Percentiles rank a stretch among this genome's conserved stretches.
phyloP scores from a whole-genome alignment of 208 protist genomes.

The Wallacemonas collosoma region DNA sequence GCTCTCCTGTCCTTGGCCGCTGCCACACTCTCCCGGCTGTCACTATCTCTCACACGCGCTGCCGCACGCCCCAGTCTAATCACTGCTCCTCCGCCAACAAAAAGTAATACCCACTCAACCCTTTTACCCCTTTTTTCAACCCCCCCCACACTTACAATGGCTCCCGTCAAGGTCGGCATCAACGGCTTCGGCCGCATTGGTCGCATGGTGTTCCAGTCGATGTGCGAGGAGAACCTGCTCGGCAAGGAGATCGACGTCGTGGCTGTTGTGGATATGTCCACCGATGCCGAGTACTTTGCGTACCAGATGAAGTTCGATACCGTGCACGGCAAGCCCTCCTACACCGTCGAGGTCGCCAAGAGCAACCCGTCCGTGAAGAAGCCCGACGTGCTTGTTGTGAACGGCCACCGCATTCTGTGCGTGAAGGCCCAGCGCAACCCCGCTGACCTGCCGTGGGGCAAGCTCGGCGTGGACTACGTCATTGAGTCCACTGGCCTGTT shows the following conservation, averaged over 20 bases:
- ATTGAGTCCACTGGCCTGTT: constrained; percentile 99
- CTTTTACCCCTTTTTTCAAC: background rate
- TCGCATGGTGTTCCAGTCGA: constrained; percentile 90
- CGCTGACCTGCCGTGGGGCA: constrained; percentile 90
- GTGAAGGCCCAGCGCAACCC: constrained; percentile 73
- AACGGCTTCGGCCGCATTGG: constrained; percentile 98
- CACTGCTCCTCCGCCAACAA: background rate
- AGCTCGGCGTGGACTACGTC: constrained; percentile 91
- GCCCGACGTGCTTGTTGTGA: constrained; percentile 59
- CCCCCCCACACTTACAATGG: constrained; percentile 16
- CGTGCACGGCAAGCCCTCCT: constrained; percentile 90
- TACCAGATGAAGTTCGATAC: constrained; percentile 95
- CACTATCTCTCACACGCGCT: too few relatives aligned
- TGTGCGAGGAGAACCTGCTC: constrained; percentile 46
- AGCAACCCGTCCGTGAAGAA: constrained; percentile 46
- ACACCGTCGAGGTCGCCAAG: constrained; percentile 37
- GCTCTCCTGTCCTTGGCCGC: background rate
- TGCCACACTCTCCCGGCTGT: background rate
- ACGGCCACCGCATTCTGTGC: constrained; percentile 47
- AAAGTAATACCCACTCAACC: background rate
- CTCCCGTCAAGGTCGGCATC: constrained; percentile 80
- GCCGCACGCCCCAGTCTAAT: background rate
- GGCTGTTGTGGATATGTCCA: constrained; percentile 95
- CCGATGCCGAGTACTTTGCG: constrained; percentile 92
- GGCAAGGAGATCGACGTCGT: constrained; percentile 84